These are phyloP conservation scores for Saccharomyces hybrid DNA, from an alignment of 1,139 yeast genomes.

Conservation along the genomic window DNA sequence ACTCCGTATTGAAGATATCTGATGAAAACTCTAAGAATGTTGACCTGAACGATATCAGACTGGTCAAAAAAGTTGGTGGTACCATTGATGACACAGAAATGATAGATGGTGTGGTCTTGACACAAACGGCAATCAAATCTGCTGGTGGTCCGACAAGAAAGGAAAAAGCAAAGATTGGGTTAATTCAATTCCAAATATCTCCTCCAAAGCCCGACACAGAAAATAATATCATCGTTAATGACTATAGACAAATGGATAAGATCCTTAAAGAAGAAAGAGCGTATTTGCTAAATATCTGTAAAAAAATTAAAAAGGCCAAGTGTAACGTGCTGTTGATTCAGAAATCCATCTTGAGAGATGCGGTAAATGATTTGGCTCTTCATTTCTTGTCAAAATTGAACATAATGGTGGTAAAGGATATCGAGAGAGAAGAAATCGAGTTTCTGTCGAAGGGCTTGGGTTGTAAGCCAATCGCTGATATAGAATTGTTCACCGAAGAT, in stretches of 20 bases:
- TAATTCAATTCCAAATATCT: conserved; percentile 90
- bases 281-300: conserved; percentile 86
- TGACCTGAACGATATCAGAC: conserved; percentile 79
- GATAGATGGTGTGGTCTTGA: conserved; percentile 86
- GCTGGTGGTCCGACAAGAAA: conserved; percentile 97
- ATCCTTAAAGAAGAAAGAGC: conserved; percentile 96
- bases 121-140: conserved; percentile 79
- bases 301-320: conserved; percentile 91
- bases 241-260: conserved; percentile 98
- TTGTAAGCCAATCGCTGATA: conserved; percentile 93
- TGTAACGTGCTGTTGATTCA: conserved; percentile 92
- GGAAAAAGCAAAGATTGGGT: conserved; percentile 89
- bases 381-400: conserved; percentile 90
- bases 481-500: conserved; percentile 87
- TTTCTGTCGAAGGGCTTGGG: conserved; percentile 87
- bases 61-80: conserved; percentile 92
- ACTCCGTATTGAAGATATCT: conserved; percentile 76
- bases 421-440: conserved; percentile 95
- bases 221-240: conserved; percentile 93
- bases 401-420: conserved; percentile 89
- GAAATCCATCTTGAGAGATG: conserved; percentile 91
- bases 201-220: conserved; percentile 99
- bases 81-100: conserved; percentile 94
- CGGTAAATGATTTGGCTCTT: conserved; percentile 91
- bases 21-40: conserved; percentile 58